These are phyloP conservation scores for Mortierella sp. DNA, from an alignment of 371 early-diverging fungal genomes.

Conservation along the genomic window DNA sequence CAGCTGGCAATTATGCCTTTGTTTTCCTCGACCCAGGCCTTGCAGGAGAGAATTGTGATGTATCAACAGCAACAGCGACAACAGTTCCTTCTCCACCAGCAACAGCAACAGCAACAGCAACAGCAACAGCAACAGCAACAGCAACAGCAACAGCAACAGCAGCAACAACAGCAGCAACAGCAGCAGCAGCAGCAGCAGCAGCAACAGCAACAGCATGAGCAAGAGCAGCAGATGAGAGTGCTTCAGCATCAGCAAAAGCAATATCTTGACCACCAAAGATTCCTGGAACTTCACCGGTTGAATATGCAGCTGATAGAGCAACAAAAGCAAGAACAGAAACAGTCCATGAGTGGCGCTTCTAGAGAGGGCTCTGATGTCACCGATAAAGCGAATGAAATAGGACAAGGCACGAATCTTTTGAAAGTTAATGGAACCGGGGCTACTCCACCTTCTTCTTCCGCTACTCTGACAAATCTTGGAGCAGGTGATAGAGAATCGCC, in stretches of 20 bases:
- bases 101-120: constrained; percentile 20
- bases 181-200: constrained; percentile 32
- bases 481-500: too few relatives aligned
- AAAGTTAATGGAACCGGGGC: too few relatives aligned
- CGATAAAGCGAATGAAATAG: too few relatives aligned
- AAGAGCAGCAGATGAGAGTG: constrained; percentile 15
- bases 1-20: constrained; percentile 30
- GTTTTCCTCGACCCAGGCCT: constrained; percentile 31
- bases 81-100: constrained; percentile 19
- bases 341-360: not conserved
- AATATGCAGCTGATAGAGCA: not conserved
- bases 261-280: too few relatives aligned
- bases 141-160: constrained; percentile 42
- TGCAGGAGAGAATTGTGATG: constrained; percentile 16
- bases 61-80: constrained; percentile 24
- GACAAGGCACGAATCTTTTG: too few relatives aligned
- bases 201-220: constrained; percentile 25
- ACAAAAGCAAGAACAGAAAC: not conserved
- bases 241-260: constrained; percentile 5
- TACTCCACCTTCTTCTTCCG: too few relatives aligned
- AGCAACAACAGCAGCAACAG: constrained; percentile 40
- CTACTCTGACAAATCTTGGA: too few relatives aligned
- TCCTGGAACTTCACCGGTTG: too few relatives aligned
- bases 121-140: constrained; percentile 14
- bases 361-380: too few relatives aligned